Conservation (phyloP, 78 protist species). For the Speleostelium caveatum region DNA sequence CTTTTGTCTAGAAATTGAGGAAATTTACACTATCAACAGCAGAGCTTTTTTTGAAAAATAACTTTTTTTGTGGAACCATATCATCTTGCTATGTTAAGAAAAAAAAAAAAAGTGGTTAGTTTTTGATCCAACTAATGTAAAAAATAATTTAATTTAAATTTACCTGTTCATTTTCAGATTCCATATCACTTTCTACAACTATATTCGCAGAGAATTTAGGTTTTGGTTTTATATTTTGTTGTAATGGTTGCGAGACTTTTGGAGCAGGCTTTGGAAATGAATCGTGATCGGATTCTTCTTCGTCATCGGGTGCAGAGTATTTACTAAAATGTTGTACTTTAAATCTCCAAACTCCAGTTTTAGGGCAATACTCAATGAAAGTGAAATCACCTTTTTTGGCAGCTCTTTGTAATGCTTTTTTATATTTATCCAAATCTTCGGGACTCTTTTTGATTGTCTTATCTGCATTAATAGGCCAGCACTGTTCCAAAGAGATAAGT, state of each 20-base stretch:
- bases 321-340: slow-evolving; percentile 65
- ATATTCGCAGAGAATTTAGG: slow-evolving; percentile 63
- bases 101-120: neutral
- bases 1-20: no score
- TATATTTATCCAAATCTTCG: slow-evolving; percentile 6
- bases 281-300: slow-evolving; percentile 6
- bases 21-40: no score
- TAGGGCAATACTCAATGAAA: slow-evolving; percentile 24
- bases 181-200: neutral
- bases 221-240: slow-evolving; percentile 8
- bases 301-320: slow-evolving; percentile 46
- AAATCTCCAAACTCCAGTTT: slow-evolving; percentile 58
- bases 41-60: no score
- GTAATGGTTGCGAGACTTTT: slow-evolving; percentile 16
- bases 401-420: neutral
- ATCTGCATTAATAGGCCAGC: slow-evolving; percentile 25
- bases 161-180: neutral
- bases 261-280: neutral
- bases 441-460: neutral
- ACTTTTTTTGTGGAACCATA: slow-evolving; percentile 41
- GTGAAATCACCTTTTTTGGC: neutral
- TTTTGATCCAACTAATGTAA: neutral
- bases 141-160: neutral
- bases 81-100: slow-evolving; percentile 1
- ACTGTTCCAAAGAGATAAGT: slow-evolving; percentile 15